phyloP scores from a whole-genome alignment of 2,329 filamentous ascomycete genomes.

The Aureobasidium sp. region DNA sequence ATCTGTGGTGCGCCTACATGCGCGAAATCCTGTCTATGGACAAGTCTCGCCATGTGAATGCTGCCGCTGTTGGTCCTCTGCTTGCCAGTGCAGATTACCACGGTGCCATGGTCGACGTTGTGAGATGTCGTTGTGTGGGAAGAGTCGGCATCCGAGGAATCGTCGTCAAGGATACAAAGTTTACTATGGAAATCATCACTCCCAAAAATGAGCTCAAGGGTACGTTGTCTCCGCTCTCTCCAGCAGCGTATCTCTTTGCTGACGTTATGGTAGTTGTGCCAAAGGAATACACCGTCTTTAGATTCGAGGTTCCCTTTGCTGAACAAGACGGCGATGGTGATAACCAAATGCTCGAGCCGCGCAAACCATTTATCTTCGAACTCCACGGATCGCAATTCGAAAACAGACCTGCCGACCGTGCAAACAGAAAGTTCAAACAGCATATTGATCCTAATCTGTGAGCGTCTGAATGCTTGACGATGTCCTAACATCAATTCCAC shows the following conservation, averaged over 20 bases:
- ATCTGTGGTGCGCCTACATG: constrained; percentile 79
- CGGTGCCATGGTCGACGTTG: constrained; percentile 75
- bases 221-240: constrained; percentile 28
- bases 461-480: constrained; percentile 28
- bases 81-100: constrained; percentile 85
- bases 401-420: constrained; percentile 72
- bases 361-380: constrained; percentile 64
- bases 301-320: constrained; percentile 58
- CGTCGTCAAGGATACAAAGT: constrained; percentile 81
- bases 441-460: constrained; percentile 71
- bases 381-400: constrained; percentile 83
- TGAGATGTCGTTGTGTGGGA: constrained; percentile 70
- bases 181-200: constrained; percentile 79
- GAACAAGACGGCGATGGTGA: constrained; percentile 20
- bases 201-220: constrained; percentile 61
- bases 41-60: constrained; percentile 44
- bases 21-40: constrained; percentile 64
- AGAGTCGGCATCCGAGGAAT: constrained; percentile 81
- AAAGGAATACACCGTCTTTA: constrained; percentile 84
- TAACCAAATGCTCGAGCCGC: constrained; percentile 21
- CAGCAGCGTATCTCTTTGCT: background rate
- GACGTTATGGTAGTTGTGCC: constrained; percentile 56
- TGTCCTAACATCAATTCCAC: background rate
- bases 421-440: constrained; percentile 85
- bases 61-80: constrained; percentile 59